Percentiles rank a stretch among this genome's conserved stretches.
Evolutionary conservation across 1,284 basidiomycete genomes (phyloP).

Genomic region (Vanrija humicola): DNA sequence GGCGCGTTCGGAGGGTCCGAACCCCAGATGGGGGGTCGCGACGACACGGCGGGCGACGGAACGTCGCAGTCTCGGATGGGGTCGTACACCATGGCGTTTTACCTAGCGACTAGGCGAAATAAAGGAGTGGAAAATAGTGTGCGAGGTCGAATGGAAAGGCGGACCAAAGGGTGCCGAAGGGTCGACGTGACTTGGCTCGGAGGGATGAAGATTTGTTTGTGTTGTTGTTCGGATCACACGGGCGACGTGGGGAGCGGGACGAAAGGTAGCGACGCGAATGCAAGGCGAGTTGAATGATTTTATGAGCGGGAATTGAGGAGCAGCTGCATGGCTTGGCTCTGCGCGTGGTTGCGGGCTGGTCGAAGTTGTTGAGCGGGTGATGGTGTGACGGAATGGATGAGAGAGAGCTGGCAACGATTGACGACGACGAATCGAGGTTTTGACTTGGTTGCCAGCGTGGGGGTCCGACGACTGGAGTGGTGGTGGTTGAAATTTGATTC

Average conservation of each 20-base stretch:
- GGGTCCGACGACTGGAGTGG: neutral
- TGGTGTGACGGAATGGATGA: neutral
- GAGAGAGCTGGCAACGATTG: too few relatives aligned
- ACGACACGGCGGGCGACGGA: conserved; percentile 32
- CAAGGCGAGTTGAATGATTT: too few relatives aligned
- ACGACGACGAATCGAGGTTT: too few relatives aligned
- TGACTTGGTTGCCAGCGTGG: too few relatives aligned
- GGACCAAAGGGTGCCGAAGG: neutral
- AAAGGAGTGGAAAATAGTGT: neutral
- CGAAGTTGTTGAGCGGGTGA: too few relatives aligned
- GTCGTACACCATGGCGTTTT: conserved; percentile 41
- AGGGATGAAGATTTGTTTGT: too few relatives aligned
- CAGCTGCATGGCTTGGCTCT: too few relatives aligned
- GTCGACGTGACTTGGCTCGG: neutral
- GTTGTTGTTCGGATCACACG: too few relatives aligned
- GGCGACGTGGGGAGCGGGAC: too few relatives aligned
- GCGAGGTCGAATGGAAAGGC: neutral
- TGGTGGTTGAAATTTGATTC: conserved; percentile 1
- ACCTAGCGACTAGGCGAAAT: neutral
- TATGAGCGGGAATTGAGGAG: too few relatives aligned
- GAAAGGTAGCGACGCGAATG: too few relatives aligned
- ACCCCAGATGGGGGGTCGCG: conserved; percentile 15
- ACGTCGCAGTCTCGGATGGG: conserved; percentile 44
- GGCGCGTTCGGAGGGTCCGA: conserved; percentile 3
- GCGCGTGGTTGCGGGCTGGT: too few relatives aligned